Base-by-base conservation (phyloP, 2,329 filamentous ascomycete species). In the Cyanodermella asteris region DNA sequence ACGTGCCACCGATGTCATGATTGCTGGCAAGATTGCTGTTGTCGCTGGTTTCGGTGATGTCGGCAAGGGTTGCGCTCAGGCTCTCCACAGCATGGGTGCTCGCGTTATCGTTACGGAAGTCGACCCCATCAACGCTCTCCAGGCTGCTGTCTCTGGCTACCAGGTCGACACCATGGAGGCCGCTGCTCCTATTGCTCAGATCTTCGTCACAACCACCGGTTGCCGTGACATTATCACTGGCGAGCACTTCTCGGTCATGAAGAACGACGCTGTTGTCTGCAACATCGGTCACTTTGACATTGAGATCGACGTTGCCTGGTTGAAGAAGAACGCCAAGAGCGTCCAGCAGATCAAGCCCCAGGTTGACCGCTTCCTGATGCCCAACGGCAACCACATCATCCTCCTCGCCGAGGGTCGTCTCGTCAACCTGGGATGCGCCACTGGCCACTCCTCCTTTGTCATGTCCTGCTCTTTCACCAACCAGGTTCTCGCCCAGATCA, bases 381-480 rank as follows among this genome's bases (percentile, higher is more conserved):
- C 74, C 54, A 87, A 53, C 59, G 87, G 87, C 59, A 73, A 77
- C 45, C 74, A 94, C 69, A 82, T 97, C 66, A 91, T 97, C 59
- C 81, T 97, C 45, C 72, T 97, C 37, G 87, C 87, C 36, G 87
- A 94, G 65, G 87, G 87, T 43, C 84, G 87, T 64, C 76, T 97
- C 38, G 87, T 97, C 62, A 97, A 97, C 74, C 67, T 97, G 43
- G 87, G 87, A 56, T 97, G 87, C 59, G 87, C 87, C 50, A 97
- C 87, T 37, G 87, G 87, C 41, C 87, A 97, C 75, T 91, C 82
- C 41, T 94, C 84, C 26, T 97, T 97, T 58, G 87, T 97, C 65
- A 94, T 97, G 87, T 93, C 82, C 44, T 97, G 87, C 75, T 94
- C 84, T 37, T 97, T 97, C 75, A 91, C 82, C 69, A 97, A 97